phyloP scores from a whole-genome alignment of 2,329 filamentous ascomycete genomes.

The Plenodomus lindquistii region DNA sequence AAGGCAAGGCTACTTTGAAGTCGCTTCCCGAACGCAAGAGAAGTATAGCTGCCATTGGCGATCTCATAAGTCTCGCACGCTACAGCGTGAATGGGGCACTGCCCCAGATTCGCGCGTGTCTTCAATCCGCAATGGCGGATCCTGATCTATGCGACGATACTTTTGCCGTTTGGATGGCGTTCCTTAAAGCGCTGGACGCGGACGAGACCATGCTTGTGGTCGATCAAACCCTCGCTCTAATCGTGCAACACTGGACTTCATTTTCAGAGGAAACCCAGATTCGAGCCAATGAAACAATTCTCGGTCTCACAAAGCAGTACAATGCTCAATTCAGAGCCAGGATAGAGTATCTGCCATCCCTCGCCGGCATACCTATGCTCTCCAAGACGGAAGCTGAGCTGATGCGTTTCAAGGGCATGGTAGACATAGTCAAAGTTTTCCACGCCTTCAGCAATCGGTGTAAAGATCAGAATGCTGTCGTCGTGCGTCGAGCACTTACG shows the following conservation, averaged over 20 bases:
- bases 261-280: constrained; percentile 66
- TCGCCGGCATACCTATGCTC: constrained; percentile 71
- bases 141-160: constrained; percentile 75
- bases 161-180: constrained; percentile 80
- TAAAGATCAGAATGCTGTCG: constrained; percentile 80
- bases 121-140: constrained; percentile 80
- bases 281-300: constrained; percentile 65
- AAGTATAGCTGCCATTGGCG: constrained; percentile 80
- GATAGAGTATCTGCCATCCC: constrained; percentile 76
- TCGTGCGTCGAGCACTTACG: constrained; percentile 77
- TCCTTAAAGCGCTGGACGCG: constrained; percentile 71
- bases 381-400: constrained; percentile 69
- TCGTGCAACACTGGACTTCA: constrained; percentile 76
- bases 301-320: constrained; percentile 67
- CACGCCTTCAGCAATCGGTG: constrained; percentile 74
- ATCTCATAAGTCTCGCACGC: constrained; percentile 80
- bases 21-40: constrained; percentile 70
- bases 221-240: constrained; percentile 86
- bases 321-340: constrained; percentile 64
- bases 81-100: constrained; percentile 75
- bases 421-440: constrained; percentile 69
- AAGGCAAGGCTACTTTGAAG: constrained; percentile 50
- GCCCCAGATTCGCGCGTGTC: constrained; percentile 92
- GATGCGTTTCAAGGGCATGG: constrained; percentile 63
- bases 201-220: constrained; percentile 80